Conservation (phyloP, 352 stramenopile species). For the Pythium coloratum region DNA sequence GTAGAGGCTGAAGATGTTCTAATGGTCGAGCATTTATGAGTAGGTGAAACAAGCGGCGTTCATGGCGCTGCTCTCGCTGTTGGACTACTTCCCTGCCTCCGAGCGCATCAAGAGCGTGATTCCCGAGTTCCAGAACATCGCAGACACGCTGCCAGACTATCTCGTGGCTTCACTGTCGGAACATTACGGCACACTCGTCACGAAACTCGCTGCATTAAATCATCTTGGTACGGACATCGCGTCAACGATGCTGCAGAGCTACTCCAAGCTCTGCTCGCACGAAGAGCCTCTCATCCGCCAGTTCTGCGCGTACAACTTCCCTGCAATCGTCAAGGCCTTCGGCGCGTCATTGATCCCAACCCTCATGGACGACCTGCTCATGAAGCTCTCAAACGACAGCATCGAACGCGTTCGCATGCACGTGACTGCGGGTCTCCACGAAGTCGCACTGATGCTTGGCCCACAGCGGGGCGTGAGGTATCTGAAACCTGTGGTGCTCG, state of each 20-base stretch:
- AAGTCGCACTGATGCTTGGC: constrained; percentile 63
- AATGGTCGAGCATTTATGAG: not conserved
- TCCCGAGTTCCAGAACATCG: constrained; percentile 62
- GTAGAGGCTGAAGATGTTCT: not conserved
- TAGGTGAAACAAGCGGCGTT: constrained; percentile 82
- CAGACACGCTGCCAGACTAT: constrained; percentile 61
- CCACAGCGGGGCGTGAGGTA: constrained; percentile 63
- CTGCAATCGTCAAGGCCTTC: constrained; percentile 74
- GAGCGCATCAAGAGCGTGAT: constrained; percentile 66
- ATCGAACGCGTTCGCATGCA: constrained; percentile 43
- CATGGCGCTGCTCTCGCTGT: constrained; percentile 62
- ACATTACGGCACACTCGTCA: constrained; percentile 60
- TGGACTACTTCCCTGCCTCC: constrained; percentile 65
- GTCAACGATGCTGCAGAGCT: constrained; percentile 59
- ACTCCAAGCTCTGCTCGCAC: constrained; percentile 51
- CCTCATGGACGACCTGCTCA: constrained; percentile 73
- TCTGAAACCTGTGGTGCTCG: constrained; percentile 54
- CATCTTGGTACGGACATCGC: constrained; percentile 56
- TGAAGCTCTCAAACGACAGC: constrained; percentile 39
- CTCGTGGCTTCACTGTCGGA: constrained; percentile 49
- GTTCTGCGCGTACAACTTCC: constrained; percentile 79
- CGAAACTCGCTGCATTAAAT: constrained; percentile 59
- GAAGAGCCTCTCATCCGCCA: constrained; percentile 66
- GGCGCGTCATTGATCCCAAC: constrained; percentile 47
- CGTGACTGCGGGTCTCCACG: constrained; percentile 73